These are phyloP conservation scores for Thielaviopsis ethacetica DNA, from an alignment of 2,329 filamentous ascomycete genomes.

Conservation along the genomic window DNA sequence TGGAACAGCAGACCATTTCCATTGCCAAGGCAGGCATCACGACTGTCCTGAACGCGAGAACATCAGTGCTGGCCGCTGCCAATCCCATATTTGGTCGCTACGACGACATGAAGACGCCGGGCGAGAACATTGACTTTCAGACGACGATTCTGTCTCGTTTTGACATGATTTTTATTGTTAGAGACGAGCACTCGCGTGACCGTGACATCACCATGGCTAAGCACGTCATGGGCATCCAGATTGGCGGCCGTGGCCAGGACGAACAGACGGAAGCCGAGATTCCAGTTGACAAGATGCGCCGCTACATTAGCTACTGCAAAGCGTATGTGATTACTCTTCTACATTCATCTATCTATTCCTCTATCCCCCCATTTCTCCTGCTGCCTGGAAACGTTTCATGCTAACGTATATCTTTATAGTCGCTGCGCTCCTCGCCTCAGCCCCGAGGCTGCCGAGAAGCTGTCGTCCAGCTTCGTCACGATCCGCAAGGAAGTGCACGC, in stretches of 20 bases:
- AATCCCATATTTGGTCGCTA: conserved; percentile 97
- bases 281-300: conserved; percentile 88
- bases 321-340: conserved; percentile 42
- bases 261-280: conserved; percentile 79
- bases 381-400: background rate
- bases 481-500: conserved; percentile 90
- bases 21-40: conserved; percentile 98
- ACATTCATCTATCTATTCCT: conserved; percentile 17
- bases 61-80: conserved; percentile 84
- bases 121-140: conserved; percentile 98
- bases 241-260: conserved; percentile 66
- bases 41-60: conserved; percentile 89
- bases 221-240: conserved; percentile 95
- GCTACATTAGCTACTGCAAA: conserved; percentile 94
- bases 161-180: conserved; percentile 99
- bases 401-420: conserved; percentile 29
- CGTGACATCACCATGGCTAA: conserved; percentile 88
- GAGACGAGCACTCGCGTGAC: conserved; percentile 77
- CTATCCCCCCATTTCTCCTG: too few species aligned
- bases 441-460: conserved; percentile 80
- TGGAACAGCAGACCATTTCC: conserved; percentile 99
- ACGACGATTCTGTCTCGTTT: conserved; percentile 96
- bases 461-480: conserved; percentile 92
- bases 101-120: conserved; percentile 92
- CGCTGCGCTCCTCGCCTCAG: conserved; percentile 86